Conservation (phyloP, 495 filamentous ascomycete genomes). For the Wilcoxina mikolae region DNA sequence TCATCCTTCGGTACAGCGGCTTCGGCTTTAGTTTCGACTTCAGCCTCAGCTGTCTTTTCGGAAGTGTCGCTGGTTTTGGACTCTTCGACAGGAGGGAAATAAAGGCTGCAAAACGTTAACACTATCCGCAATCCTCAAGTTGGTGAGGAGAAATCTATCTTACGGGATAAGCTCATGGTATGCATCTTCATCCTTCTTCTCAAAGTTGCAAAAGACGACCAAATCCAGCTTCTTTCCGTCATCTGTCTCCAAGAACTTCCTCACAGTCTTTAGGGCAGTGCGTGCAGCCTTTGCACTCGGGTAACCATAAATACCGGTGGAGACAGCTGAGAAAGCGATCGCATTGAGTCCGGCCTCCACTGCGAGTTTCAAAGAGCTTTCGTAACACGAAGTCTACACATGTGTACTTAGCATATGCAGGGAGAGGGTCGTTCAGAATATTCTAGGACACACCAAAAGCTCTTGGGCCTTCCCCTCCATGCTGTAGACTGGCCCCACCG, state of each 20-base stretch:
- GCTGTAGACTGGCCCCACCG: constrained; percentile 77
- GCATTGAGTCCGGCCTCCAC: constrained; percentile 47
- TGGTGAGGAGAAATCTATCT: constrained; percentile 26
- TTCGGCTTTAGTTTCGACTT: not conserved
- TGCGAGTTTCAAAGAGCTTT: constrained; percentile 55
- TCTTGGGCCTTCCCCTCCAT: constrained; percentile 20
- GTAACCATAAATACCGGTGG: constrained; percentile 84
- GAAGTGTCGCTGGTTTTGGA: not conserved
- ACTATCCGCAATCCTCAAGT: not conserved
- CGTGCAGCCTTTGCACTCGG: constrained; percentile 56
- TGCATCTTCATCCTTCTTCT: constrained; percentile 55
- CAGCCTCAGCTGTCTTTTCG: not conserved
- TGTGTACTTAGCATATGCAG: not conserved
- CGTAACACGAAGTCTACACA: constrained; percentile 55
- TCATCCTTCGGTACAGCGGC: not conserved
- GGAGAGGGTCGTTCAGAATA: not conserved
- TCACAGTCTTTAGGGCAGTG: constrained; percentile 52
- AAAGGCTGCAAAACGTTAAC: not conserved
- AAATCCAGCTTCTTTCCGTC: constrained; percentile 46
- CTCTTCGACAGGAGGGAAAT: not conserved
- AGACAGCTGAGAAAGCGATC: constrained; percentile 70
- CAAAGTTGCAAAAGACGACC: constrained; percentile 70
- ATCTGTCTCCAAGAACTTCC: constrained; percentile 49
- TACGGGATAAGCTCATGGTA: constrained; percentile 61
- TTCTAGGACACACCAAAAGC: constrained; percentile 4